phyloP scores from a whole-genome alignment of 2,329 filamentous ascomycete genomes.

The Chalaropsis thielavioides region DNA sequence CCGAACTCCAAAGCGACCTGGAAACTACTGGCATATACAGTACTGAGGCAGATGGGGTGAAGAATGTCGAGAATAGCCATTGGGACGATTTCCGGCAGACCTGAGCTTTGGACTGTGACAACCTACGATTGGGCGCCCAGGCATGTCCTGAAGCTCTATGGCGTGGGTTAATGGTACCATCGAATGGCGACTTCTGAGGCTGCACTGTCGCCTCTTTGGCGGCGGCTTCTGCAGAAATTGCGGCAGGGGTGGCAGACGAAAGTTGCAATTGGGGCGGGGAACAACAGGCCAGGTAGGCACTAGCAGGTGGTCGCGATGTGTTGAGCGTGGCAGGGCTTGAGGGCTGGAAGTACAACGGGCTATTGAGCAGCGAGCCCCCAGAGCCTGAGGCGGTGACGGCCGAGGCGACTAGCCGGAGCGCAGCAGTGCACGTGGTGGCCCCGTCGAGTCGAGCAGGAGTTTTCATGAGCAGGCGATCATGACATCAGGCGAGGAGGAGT shows the following conservation, averaged over 20 bases:
- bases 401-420: slow-evolving; percentile 30
- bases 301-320: not conserved
- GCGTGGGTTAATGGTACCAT: not conserved
- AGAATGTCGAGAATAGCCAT: slow-evolving; percentile 32
- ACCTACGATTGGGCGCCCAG: not conserved
- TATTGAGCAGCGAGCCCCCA: not conserved
- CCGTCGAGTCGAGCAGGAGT: slow-evolving; percentile 43
- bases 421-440: slow-evolving; percentile 41
- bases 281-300: not conserved
- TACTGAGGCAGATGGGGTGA: slow-evolving; percentile 16
- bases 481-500: not conserved
- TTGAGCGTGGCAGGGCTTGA: not conserved
- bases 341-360: not conserved
- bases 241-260: not conserved
- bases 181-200: not conserved
- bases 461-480: slow-evolving; percentile 37
- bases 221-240: no score
- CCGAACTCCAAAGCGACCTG: slow-evolving; percentile 9
- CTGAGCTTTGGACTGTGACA: not conserved
- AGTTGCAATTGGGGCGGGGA: not conserved
- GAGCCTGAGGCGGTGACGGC: not conserved
- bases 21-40: slow-evolving; percentile 8
- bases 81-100: slow-evolving; percentile 15
- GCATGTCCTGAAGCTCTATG: not conserved
- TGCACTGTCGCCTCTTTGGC: not conserved